Evolutionary conservation across 345 rosid species (phyloP), one percentile per base, ranked within the genome.

Genomic region (Arabidopsis suecica): DNA sequence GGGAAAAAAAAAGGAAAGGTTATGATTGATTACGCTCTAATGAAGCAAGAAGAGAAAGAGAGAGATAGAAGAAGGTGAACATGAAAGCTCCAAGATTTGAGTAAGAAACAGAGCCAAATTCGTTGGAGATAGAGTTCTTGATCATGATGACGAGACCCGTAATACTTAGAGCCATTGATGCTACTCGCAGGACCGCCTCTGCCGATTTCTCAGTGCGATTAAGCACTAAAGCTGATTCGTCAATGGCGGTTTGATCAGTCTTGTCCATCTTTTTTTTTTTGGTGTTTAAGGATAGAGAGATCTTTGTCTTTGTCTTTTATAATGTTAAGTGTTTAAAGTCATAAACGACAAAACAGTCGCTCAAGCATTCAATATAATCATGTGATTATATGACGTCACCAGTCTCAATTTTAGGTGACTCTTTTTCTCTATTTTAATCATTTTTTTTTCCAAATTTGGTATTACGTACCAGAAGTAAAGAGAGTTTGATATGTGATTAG

Each of bases 81-180:
- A 83, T 86, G 88, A 91, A 89, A 69, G 97, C 97, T 20, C 84
- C 86, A 33, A 94, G 89, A 76, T 83, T 83, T 36, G 94, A 87
- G 83, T 91, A 91, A 44, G 96, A 86, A 65, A 91, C 65, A 7
- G 94, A 83, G 81, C 93, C 98, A 51, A 54, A 89, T 25, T 91
- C 96, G 50, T 73, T 89, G 28, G 89, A 78, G 53, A 72, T 80
- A 30, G 96, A 86, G 71, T 85, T 77, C 83, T 87, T 87, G 28
- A 88, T 86, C 94, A 88, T 91, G 63, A 86, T 57, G 9, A 91
- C 87, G 14, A 93, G 87, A 6, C 91, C 91, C 2, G 85, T 38
- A 50, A 88, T 59, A 61, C 94, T 85, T 14, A 89, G 54, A 56
- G 84, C 85, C 84, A 91, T 77, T 2, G 97, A 89, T 69, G 80